Base-by-base conservation (phyloP, 305 asterid species). In the Rubia balearica region DNA sequence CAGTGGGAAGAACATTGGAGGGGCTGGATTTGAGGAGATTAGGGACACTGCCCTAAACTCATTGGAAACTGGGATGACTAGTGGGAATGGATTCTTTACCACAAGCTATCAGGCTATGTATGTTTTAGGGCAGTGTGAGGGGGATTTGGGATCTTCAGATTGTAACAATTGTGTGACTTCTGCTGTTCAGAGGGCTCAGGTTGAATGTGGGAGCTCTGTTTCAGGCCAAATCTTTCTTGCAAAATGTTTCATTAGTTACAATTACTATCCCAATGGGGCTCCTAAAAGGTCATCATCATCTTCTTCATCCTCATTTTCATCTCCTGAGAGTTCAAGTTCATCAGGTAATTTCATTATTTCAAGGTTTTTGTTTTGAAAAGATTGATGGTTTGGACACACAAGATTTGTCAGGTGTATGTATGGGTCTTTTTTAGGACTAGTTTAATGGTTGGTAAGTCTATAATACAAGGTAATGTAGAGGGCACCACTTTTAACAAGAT, bases 111-210 rank as follows among this genome's bases (percentile, higher is more conserved):
- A 85, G 51, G 72, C 88, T 67, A 85, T 91, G 51, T 86, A 81
- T 83, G 98, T 79, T 66, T 61, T 93, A 84, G 98, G 98, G 36
- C 98, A 93, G 73, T 93, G 98, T 73, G 95, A 93, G 70, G 97
- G 96, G 14, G 97, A 91, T 81, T 91, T 93, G 69, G 95, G 98
- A 53, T 65, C 82, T 67, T 68, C 89, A 61, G 98, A 93, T 77
- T 93, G 98, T 77, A 96, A 61, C 74, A 89, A 84, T 76, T 93
- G 98, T 84, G 97, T 91, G 72, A 86, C 88, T 76, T 84, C 3
- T 84, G 98, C 97, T 55, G 96, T 89, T 27, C 98, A 93, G 80
- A 93, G 84, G 74, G 89, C 98, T 73, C 98, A 91, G 77, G 96
- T 88, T 77, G 98, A 93, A 79, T 91, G 98, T 83, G 98, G 98